Conservation (phyloP, 495 filamentous ascomycete genomes). For the Hapsidospora chrysogenum region DNA sequence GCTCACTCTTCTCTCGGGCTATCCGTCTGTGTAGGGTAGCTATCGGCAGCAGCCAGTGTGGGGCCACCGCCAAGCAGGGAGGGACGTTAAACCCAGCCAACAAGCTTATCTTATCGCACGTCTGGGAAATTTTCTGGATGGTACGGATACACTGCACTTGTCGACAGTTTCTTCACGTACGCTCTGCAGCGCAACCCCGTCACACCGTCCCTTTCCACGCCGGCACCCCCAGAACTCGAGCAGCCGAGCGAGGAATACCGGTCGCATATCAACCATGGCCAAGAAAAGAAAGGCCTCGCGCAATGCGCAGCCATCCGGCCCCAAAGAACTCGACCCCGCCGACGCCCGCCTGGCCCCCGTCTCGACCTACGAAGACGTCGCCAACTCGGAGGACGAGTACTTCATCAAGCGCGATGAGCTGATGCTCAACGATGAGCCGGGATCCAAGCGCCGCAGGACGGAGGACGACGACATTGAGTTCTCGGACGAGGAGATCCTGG, state of each 20-base stretch:
- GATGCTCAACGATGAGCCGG: constrained; percentile 62
- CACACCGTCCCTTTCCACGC: too few species aligned
- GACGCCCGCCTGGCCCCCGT: constrained; percentile 40
- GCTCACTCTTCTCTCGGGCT: too few species aligned
- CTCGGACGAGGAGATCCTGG: constrained; percentile 82
- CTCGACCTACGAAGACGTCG: constrained; percentile 65
- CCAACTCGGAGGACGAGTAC: constrained; percentile 87
- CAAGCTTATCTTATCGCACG: too few species aligned
- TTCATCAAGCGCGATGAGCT: constrained; percentile 69
- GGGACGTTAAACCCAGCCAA: too few species aligned
- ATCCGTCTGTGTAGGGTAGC: too few species aligned
- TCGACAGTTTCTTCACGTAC: too few species aligned
- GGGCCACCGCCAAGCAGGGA: too few species aligned
- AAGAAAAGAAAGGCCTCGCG: constrained; percentile 65
- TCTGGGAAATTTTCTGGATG: too few species aligned
- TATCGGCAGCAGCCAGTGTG: too few species aligned
- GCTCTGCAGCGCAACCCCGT: too few species aligned
- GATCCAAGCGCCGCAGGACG: constrained; percentile 57
- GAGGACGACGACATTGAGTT: constrained; percentile 41
- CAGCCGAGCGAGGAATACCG: too few species aligned
- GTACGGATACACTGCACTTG: too few species aligned
- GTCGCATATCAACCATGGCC: constrained; percentile 52
- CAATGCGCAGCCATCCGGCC: constrained; percentile 16
- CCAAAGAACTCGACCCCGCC: constrained; percentile 31
- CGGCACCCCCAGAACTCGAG: neutral